Base-by-base conservation (phyloP, 75 land plant genomes). In the Cryptomeria japonica region DNA sequence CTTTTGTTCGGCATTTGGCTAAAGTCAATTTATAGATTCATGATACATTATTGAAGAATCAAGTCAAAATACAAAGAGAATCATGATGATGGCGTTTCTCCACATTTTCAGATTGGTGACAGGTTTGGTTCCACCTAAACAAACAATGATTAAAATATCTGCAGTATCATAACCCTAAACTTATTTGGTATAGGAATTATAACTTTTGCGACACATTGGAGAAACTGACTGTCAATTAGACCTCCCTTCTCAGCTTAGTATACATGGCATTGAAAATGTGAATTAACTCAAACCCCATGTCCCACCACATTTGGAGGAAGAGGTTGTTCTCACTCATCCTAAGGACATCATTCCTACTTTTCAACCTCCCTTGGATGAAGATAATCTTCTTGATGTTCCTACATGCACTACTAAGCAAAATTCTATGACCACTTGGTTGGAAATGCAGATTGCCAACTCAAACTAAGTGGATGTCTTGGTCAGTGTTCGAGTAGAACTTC, bases 191-290 rank as follows among this genome's bases (percentile, higher is more conserved):
- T 37, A 19, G 19, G 41, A 16, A 36, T 76, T 76, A 38, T 76
- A 76, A 39, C 11, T 37, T 14, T 76, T 36, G 39, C 41, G 34
- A 12, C 79, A 36, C 4, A 15, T 76, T 76, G 79, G 79, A 37
- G 79, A 76, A 76, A 76, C 15, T 36, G 3, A 3, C 37, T 76
- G 15, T n/a, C 14, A 3, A 38, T 76, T 76, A 5, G 36, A 15
- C 34, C 79, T 37, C 15, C 79, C 79, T 76, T 76, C 79, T 76
- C 79, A 76, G 79, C 39, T 76, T 76, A 19, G 41, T 76, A n/a
- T 36, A 76, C 41, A 76, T n/a, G 32, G 15, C 34, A 13, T 76
- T 37, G 19, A 34, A 38, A 76, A 76, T 76, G 39, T 76, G 41
- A 76, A 38, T 12, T 19, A 76, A 36, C 79, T 76, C 3, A 36